A percentile compares a stretch with the other conserved stretches of the same genome.
Conservation (phyloP, 2,329 filamentous ascomycete species). For the Pseudogymnoascus sp. region DNA sequence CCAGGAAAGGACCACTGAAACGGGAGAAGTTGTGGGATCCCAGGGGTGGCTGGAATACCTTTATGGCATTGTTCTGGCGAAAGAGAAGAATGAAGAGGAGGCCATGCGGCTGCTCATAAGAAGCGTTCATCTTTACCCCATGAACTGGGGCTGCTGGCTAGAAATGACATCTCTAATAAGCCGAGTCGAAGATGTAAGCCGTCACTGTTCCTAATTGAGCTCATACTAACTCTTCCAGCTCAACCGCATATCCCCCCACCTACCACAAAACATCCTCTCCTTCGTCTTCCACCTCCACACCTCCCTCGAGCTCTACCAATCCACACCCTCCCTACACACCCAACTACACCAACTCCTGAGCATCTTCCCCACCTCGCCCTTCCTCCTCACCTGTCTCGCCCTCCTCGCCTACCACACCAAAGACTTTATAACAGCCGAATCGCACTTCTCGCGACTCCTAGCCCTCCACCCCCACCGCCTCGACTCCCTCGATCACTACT, state of each 20-base stretch:
- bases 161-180: constrained; percentile 78
- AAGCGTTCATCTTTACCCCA: constrained; percentile 82
- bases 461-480: constrained; percentile 67
- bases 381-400: constrained; percentile 82
- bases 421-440: constrained; percentile 59
- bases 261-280: constrained; percentile 86
- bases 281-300: constrained; percentile 91
- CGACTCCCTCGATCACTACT: constrained; percentile 90
- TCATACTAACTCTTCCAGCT: constrained; percentile 44
- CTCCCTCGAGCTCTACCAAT: constrained; percentile 85
- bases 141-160: constrained; percentile 96
- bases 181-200: constrained; percentile 68
- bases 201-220: neutral
- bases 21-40: constrained; percentile 52
- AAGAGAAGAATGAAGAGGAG: constrained; percentile 79
- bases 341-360: constrained; percentile 68
- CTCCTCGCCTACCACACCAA: constrained; percentile 87
- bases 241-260: constrained; percentile 58
- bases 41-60: constrained; percentile 94
- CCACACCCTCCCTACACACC: constrained; percentile 64
- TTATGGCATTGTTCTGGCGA: constrained; percentile 84
- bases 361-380: constrained; percentile 83
- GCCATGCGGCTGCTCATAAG: constrained; percentile 81
- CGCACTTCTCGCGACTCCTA: constrained; percentile 69
- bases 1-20: constrained; percentile 47